phyloP scores from a whole-genome alignment of 1,139 yeast species.

The Citeromyces hawaiiensis region DNA sequence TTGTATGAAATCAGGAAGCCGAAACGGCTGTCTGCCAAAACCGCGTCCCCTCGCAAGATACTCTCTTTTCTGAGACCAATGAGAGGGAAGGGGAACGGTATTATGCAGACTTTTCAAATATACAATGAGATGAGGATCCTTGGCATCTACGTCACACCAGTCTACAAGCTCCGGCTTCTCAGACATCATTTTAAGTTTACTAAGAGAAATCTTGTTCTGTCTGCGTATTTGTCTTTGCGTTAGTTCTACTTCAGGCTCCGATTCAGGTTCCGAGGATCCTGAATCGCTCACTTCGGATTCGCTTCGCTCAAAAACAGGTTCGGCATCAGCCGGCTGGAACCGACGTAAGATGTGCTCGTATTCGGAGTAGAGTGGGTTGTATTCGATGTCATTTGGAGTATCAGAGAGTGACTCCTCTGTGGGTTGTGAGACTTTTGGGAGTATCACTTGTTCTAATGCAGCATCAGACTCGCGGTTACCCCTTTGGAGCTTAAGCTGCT shows the following conservation, averaged over 20 bases:
- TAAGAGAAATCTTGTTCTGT: conserved; percentile 48
- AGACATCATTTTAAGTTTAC: conserved; percentile 50
- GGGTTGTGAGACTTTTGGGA: conserved; percentile 3
- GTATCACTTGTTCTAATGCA: no score
- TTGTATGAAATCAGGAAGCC: conserved; percentile 62
- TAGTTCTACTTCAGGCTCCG: conserved; percentile 6
- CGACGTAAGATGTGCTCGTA: conserved; percentile 28
- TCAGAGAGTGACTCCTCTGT: conserved; percentile 3
- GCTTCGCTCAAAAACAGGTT: conserved; percentile 6
- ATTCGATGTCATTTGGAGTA: conserved; percentile 1
- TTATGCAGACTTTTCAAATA: conserved; percentile 55
- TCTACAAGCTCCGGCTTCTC: conserved; percentile 64
- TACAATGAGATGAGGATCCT: conserved; percentile 58
- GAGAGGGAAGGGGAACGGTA: conserved; percentile 65
- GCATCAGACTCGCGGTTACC: conserved; percentile 5
- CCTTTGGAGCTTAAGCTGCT: conserved; percentile 24
- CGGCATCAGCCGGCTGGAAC: conserved; percentile 18
- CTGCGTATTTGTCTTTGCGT: conserved; percentile 15
- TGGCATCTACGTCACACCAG: conserved; percentile 80
- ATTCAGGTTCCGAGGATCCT: conserved; percentile 14
- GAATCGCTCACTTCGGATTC: conserved; percentile 9
- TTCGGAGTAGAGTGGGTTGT: conserved; percentile 25
- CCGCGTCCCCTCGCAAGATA: conserved; percentile 65
- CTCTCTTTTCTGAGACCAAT: conserved; percentile 76
- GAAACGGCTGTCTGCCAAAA: conserved; percentile 59